Evolutionary conservation across 2,329 filamentous ascomycete species (phyloP), one percentile per base, ranked within the genome.

Genomic region (Trichoderma gracile): DNA sequence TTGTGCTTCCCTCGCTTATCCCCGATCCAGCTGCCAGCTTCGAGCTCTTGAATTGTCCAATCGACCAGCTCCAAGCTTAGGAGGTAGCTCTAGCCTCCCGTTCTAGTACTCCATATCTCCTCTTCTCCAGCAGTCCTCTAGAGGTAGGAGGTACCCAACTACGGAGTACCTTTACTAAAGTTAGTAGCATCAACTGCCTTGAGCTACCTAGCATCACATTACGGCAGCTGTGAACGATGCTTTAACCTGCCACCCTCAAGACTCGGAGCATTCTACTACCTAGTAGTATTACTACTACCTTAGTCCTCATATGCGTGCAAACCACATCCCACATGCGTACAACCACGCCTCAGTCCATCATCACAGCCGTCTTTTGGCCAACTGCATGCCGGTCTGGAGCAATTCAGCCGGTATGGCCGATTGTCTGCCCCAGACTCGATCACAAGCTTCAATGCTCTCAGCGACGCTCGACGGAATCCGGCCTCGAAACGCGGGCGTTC

Each of bases 51-150:
- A 54, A 62, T 54, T 62, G 59, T 49, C 49, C 59, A 62, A 62
- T 62, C 49, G 59, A 54, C 49, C 40, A 54, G 59, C 59, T 62
- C 49, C 25, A 21, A 62, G 59, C 59, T 62, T 53, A 14, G 15
- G 23, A 25, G n/a, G n/a, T n/a, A 45, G 49, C 59, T 40, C 43
- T 25, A 42, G 53, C 47, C 47, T 61, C 38, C 17, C 23, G 30
- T 10, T 17, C 17, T 23, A 21, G 5, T 38, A 27, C 21, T 30
- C 19, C 19, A 8, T 7, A 5, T 45, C 42, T 38, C 33, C 9
- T 38, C 27, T 30, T 30, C 27, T 33, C 8, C 10, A 12, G 30
- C 9, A 10, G 30, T 14, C 10, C 33, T 14, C 33, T 38, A 27
- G 25, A 27, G 25, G 46, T 23, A 49, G n/a, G n/a, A n/a, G n/a